Conservation (phyloP, 2,329 filamentous ascomycete genomes). For the Raffaelea ambrosiae region DNA sequence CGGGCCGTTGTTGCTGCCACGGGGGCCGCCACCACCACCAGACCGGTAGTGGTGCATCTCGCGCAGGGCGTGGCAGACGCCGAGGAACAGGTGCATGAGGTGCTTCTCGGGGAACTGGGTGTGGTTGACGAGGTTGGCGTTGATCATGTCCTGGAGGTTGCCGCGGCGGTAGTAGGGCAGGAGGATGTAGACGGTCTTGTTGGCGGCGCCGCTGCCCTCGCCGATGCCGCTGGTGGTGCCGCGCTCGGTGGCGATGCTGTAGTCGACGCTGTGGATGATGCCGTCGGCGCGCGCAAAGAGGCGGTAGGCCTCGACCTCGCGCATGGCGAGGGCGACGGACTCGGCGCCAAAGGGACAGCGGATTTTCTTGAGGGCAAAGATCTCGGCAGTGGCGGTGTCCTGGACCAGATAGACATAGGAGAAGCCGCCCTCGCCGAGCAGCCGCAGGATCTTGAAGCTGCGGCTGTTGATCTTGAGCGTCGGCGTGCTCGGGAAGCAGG, state of each 20-base stretch:
- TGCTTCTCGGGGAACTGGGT: conserved; percentile 79
- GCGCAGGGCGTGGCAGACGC: conserved; percentile 79
- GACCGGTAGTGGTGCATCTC: conserved; percentile 87
- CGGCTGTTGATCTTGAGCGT: conserved; percentile 91
- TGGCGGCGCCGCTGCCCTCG: conserved; percentile 37
- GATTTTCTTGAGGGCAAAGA: conserved; percentile 97
- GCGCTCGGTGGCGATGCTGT: conserved; percentile 69
- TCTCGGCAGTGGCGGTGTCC: conserved; percentile 71
- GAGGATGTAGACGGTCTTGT: conserved; percentile 92
- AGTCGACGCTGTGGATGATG: conserved; percentile 81
- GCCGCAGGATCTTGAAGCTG: conserved; percentile 89
- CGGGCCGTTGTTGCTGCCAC: no score
- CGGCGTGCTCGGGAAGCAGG: conserved; percentile 90
- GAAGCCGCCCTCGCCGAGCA: conserved; percentile 96
- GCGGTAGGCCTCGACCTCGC: conserved; percentile 94
- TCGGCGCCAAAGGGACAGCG: conserved; percentile 96
- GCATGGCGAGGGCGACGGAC: conserved; percentile 87
- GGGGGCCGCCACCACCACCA: conserved; percentile 7
- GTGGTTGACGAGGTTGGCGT: conserved; percentile 95
- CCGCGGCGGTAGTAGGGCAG: conserved; percentile 92
- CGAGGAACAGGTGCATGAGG: conserved; percentile 83
- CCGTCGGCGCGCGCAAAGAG: conserved; percentile 76
- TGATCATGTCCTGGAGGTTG: conserved; percentile 96
- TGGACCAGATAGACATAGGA: conserved; percentile 98
- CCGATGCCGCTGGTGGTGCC: conserved; percentile 42